Percentiles rank a stretch among this genome's conserved stretches.
These are phyloP conservation scores for Nothophytophthora sp. DNA, from an alignment of 352 stramenopile species.

Conservation along the genomic window DNA sequence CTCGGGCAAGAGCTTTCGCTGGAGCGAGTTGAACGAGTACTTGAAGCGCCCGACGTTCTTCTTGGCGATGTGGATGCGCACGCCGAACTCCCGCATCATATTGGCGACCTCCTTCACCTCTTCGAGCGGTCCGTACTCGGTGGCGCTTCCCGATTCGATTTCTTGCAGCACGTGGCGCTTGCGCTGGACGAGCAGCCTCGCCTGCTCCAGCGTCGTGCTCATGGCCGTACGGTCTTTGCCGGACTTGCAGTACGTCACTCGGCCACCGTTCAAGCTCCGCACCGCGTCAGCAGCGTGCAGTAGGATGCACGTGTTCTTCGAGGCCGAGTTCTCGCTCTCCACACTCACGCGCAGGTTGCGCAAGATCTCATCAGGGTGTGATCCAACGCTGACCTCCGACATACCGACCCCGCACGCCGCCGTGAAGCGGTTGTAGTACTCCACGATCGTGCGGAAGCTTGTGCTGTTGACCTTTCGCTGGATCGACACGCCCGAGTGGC, in stretches of 20 bases:
- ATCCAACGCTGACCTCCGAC: constrained; percentile 53
- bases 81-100: constrained; percentile 91
- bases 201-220: constrained; percentile 96
- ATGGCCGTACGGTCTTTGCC: constrained; percentile 98
- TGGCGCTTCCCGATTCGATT: constrained; percentile 52
- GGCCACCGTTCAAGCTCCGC: constrained; percentile 90
- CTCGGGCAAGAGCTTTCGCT: constrained; percentile 95
- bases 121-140: constrained; percentile 57
- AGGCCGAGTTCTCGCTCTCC: constrained; percentile 70
- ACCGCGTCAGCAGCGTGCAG: constrained; percentile 83
- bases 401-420: constrained; percentile 35
- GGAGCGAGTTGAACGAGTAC: constrained; percentile 98
- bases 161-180: constrained; percentile 75
- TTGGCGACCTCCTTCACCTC: constrained; percentile 86
- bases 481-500: constrained; percentile 77
- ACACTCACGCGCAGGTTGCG: constrained; percentile 65
- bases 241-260: constrained; percentile 97
- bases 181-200: constrained; percentile 84
- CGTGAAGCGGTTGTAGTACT: constrained; percentile 77
- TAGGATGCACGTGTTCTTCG: constrained; percentile 90
- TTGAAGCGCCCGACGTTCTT: constrained; percentile 97
- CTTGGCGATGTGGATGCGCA: constrained; percentile 94
- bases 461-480: constrained; percentile 85
- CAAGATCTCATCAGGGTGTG: constrained; percentile 69
- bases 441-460: constrained; percentile 66